Evolutionary conservation across 441 rosid species (phyloP), one percentile per base, ranked within the genome.

Genomic region (Populus trichocarpa): DNA sequence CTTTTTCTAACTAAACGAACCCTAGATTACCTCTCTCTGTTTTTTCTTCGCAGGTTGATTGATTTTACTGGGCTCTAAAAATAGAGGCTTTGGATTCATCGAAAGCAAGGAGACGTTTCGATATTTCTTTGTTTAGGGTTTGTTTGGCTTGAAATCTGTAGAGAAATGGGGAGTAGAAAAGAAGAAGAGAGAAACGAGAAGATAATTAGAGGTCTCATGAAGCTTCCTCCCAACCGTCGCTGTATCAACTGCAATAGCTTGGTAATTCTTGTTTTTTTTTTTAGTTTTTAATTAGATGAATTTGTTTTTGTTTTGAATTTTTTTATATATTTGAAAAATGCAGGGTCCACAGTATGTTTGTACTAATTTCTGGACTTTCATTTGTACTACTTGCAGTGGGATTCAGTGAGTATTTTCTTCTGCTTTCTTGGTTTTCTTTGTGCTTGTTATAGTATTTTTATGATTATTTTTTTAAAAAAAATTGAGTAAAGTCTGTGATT

Each of bases 281-380:
- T 28, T 73, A n/a, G 68, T 63, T 32, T 26, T 33, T n/a, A 64
- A 6, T 23, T 38, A 40, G 71, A 5, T 12, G 67, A 26, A 40
- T 28, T 8, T 8, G 25, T 36, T 30, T 72, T 23, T 14, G 59
- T 57, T 73, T 42, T 8, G 13, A 67, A 65, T 46, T 13, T 61
- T 42, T 69, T 71, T 67, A 18, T 42, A 25, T 33, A 38, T 38
- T 76, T 82, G 77, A 74, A 26, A 70, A 79, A 53, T 88, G 91
- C 98, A 96, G 98, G 97, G 96, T 81, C 99, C 99, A 69, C 99
- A 94, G 85, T 94, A 90, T 83, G 97, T 94, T 79, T 96, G 98
- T 76, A 94, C 96, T 11, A 96, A 90, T 76, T 96, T 96, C 83
- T 96, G 97, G 97, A 92, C 97, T 18, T 96, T 96, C 71, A 85